Conservation (phyloP, 2,329 filamentous ascomycete genomes). For the Aspergillus fijiensis region DNA sequence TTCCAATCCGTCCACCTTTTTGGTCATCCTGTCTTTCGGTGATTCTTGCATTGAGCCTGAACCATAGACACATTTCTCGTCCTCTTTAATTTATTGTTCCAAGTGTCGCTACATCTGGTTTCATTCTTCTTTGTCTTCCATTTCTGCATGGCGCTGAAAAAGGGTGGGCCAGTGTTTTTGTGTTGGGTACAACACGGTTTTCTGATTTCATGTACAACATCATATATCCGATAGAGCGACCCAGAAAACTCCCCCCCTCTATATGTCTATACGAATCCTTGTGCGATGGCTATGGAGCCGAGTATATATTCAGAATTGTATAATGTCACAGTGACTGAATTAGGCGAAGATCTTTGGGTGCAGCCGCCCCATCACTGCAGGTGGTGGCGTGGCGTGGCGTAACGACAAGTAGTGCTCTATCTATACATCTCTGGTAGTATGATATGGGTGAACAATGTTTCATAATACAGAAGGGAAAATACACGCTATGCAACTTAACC, state of each 20-base stretch:
- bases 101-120: neutral
- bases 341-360: neutral
- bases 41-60: slow-evolving; percentile 17
- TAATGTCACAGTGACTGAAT: neutral
- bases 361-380: no score
- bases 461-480: no score
- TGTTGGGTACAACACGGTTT: neutral
- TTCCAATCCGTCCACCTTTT: slow-evolving; percentile 1
- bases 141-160: neutral
- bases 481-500: no score
- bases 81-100: neutral
- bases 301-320: neutral
- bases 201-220: neutral
- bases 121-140: neutral
- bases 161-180: neutral
- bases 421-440: no score
- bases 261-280: neutral
- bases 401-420: no score
- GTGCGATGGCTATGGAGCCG: neutral
- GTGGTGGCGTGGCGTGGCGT: no score
- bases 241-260: neutral
- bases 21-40: slow-evolving; percentile 12
- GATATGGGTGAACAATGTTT: no score
- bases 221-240: neutral
- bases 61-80: slow-evolving; percentile 16